These are phyloP conservation scores for Thelonectria discophora DNA, from an alignment of 2,329 filamentous ascomycete species.

Conservation along the genomic window DNA sequence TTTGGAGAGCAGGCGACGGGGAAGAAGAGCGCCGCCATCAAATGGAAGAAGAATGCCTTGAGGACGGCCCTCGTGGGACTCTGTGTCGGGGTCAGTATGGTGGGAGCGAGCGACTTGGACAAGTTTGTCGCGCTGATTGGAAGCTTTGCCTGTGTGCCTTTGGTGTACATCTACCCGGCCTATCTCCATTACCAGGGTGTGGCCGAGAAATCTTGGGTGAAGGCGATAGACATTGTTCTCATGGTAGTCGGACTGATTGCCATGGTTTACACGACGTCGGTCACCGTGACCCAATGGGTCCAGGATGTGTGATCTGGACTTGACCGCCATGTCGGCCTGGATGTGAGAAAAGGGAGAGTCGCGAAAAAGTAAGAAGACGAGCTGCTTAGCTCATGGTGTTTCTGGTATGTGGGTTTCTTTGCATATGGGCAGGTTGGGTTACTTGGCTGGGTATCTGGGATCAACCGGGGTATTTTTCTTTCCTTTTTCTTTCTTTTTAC, in stretches of 20 bases:
- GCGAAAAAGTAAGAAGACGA: conserved; percentile 5
- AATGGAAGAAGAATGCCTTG: conserved; percentile 81
- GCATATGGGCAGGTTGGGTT: background rate
- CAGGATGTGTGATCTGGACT: conserved; percentile 27
- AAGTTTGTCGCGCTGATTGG: conserved; percentile 80
- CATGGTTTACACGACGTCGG: conserved; percentile 75
- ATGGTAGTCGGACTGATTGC: conserved; percentile 70
- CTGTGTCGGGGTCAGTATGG: conserved; percentile 68
- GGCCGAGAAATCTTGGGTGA: conserved; percentile 64
- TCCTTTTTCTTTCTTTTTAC: background rate
- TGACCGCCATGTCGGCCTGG: background rate
- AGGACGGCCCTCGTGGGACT: conserved; percentile 64
- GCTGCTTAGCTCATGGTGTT: background rate
- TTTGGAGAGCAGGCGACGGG: conserved; percentile 73
- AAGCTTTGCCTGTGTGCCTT: conserved; percentile 75
- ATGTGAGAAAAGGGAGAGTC: conserved; percentile 8
- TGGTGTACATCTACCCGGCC: conserved; percentile 81
- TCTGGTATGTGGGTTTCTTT: conserved; percentile 10
- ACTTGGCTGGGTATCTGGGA: background rate
- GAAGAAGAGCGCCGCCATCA: conserved; percentile 70
- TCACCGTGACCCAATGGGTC: conserved; percentile 60
- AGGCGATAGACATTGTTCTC: conserved; percentile 67
- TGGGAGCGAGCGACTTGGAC: conserved; percentile 75
- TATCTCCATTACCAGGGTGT: conserved; percentile 75
- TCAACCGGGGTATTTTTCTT: conserved; percentile 6